Evolutionary conservation across 176 grass and related monocot genomes (phyloP).

Genomic region (Cocos nucifera): DNA sequence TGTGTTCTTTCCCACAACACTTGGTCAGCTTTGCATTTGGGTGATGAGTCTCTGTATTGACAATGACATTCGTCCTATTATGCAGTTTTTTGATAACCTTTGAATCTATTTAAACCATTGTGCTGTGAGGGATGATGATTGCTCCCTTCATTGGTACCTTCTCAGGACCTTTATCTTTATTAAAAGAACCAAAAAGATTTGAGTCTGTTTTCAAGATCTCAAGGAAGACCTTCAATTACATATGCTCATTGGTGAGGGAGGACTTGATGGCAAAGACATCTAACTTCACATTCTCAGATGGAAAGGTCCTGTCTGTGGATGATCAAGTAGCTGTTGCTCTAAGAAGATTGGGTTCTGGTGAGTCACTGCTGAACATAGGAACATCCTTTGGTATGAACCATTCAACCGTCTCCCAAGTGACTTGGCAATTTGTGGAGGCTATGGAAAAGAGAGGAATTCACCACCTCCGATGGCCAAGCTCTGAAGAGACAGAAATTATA

Average conservation of each 20-base stretch:
- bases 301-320: conserved; percentile 37
- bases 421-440: conserved; percentile 63
- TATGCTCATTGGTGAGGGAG: conserved; percentile 48
- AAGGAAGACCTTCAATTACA: conserved; percentile 52
- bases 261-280: conserved; percentile 53
- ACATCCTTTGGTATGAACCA: conserved; percentile 51
- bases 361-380: conserved; percentile 49
- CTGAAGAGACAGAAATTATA: conserved; percentile 39
- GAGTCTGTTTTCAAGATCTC: conserved; percentile 54
- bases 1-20: too few species aligned
- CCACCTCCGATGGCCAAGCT: conserved; percentile 41
- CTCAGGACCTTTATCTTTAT: conserved; percentile 36
- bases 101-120: too few species aligned
- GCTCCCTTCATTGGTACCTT: background rate
- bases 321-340: conserved; percentile 58
- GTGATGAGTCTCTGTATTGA: too few species aligned
- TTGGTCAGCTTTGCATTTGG: too few species aligned
- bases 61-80: too few species aligned
- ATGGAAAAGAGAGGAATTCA: conserved; percentile 49
- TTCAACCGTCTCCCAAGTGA: conserved; percentile 51
- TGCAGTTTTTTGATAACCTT: too few species aligned
- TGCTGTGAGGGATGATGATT: too few species aligned
- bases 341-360: conserved; percentile 59
- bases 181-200: conserved; percentile 30
- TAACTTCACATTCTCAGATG: conserved; percentile 48